Evolutionary conservation across 108 stramenopile genomes (phyloP).

Genomic region (Cyclotella cryptica): DNA sequence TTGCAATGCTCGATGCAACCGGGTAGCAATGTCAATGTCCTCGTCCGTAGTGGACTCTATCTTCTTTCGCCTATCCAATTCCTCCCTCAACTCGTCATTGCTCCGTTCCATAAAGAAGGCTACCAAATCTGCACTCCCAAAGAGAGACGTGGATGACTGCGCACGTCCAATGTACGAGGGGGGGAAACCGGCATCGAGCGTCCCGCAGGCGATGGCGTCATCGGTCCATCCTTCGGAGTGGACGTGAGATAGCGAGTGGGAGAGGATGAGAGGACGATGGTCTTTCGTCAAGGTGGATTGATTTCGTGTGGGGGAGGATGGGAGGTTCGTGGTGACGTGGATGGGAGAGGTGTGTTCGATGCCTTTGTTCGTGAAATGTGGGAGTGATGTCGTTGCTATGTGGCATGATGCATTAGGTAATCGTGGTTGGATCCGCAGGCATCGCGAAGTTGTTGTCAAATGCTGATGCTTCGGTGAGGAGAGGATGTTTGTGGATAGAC

Average conservation of each 20-base stretch:
- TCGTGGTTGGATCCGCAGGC: neutral
- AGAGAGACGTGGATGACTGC: constrained; percentile 23
- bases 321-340: neutral
- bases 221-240: constrained; percentile 83
- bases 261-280: constrained; percentile 30
- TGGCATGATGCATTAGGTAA: no score
- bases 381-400: no score
- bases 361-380: no score
- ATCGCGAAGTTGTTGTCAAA: neutral
- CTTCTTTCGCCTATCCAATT: constrained; percentile 34
- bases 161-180: constrained; percentile 73
- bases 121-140: constrained; percentile 74
- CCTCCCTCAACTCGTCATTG: constrained; percentile 58
- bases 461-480: neutral
- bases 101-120: constrained; percentile 83
- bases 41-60: neutral
- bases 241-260: constrained; percentile 67
- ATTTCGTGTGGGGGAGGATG: neutral
- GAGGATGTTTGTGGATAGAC: neutral
- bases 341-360: neutral
- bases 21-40: constrained; percentile 16
- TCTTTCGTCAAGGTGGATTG: constrained; percentile 20
- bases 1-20: constrained; percentile 55
- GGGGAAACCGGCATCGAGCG: constrained; percentile 56
- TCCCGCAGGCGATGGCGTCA: constrained; percentile 77